Base-by-base conservation (phyloP, 352 stramenopile species). In the Globisporangium sylvaticum region DNA sequence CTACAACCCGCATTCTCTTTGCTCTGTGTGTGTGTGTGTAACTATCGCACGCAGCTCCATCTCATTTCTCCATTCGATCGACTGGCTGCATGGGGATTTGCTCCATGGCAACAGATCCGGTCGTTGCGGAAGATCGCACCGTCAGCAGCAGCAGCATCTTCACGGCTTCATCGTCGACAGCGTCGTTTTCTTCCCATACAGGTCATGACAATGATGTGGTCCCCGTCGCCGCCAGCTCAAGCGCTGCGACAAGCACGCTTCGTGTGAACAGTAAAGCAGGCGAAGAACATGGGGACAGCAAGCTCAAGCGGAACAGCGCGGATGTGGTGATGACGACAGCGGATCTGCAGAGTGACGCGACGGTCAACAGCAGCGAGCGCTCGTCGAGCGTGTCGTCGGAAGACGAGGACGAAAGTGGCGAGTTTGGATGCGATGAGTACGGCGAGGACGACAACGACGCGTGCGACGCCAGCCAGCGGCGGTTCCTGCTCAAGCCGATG, bases 401-500 rank as follows among this genome's bases (percentile, higher is more conserved):
- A 50, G 54, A 58, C 46, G 29, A 56, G 1, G 54, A 58, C 3
- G 53, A 57, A 9, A 29, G 22, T 8, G 62, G 29, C 25, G 62
- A 62, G n/a, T 68, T 52, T 32, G 54, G 63, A 25, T 61, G 54
- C 31, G 60, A 67, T 32, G 66, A 66, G 66, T 71, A 63, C 60
- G 59, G 58, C 4, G 58, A 62, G 32, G 66, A 71, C 27, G 44
- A 42, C n/a, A 46, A 18, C 10, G 34, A 50, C 4, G 29, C 5
- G 22, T 48, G 44, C 15, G 52, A 24, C 53, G 20, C 18, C 58
- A 55, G 58, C 22, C 31, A 54, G 32, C 58, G 58, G 34, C 64
- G 61, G 39, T 88, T 83, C 34, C 56, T 90, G 34, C 71, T 92
- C 57, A 94, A 94, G 60, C 83, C 85, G 15, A 94, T 94, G 85